Evolutionary conservation across 139 green algal species (phyloP).

Genomic region (Chloropicon primus): DNA sequence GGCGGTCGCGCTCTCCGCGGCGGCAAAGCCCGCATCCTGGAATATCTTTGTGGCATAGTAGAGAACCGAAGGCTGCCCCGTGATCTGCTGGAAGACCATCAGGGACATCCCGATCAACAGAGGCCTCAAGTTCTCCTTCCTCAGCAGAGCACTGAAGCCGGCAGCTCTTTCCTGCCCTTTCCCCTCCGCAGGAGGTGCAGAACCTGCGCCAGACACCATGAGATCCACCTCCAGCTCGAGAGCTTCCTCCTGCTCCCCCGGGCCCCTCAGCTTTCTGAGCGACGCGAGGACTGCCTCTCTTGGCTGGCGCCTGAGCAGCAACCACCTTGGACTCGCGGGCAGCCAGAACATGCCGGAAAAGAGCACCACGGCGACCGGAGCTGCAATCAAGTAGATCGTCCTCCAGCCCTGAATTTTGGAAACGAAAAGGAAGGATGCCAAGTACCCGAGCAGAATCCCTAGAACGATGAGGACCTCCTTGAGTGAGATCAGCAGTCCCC

Average conservation of each 20-base stretch:
- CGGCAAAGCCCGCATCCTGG: slow-evolving; percentile 51
- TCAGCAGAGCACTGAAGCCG: slow-evolving; percentile 12
- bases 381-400: slow-evolving; percentile 42
- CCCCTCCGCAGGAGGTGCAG: not conserved
- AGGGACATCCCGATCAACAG: slow-evolving; percentile 38
- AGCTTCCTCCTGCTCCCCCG: slow-evolving; percentile 9
- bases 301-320: slow-evolving; percentile 37
- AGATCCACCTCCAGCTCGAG: slow-evolving; percentile 7
- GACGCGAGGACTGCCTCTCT: slow-evolving; percentile 18
- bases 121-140: slow-evolving; percentile 16
- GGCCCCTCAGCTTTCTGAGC: slow-evolving; percentile 26
- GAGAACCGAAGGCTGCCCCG: slow-evolving; percentile 79
- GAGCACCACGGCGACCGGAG: slow-evolving; percentile 37
- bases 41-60: slow-evolving; percentile 69
- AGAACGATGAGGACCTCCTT: slow-evolving; percentile 31
- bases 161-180: not conserved
- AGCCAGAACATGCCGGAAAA: slow-evolving; percentile 45
- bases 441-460: slow-evolving; percentile 76
- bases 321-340: slow-evolving; percentile 75
- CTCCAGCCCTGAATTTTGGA: slow-evolving; percentile 64
- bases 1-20: slow-evolving; percentile 26
- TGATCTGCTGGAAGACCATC: slow-evolving; percentile 80
- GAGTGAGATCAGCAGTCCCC: slow-evolving; percentile 57
- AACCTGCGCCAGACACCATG: not conserved
- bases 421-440: slow-evolving; percentile 28